These are phyloP conservation scores for Penicillium samsonianum DNA, from an alignment of 495 filamentous ascomycete genomes.

Conservation along the genomic window DNA sequence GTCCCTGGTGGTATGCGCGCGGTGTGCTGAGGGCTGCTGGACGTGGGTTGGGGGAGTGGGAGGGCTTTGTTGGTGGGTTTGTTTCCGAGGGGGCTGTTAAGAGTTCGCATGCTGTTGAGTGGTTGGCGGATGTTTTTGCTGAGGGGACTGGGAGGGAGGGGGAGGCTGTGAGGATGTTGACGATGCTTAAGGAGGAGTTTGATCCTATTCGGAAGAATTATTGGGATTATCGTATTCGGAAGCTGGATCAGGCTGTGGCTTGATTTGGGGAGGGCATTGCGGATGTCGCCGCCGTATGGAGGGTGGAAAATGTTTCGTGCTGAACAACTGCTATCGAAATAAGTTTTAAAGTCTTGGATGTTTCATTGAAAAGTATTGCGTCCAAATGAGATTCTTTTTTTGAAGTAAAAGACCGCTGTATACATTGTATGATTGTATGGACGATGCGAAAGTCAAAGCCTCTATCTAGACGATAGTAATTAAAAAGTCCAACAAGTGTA, in stretches of 20 bases:
- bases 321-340: neutral
- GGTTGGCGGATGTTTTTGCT: slow-evolving; percentile 79
- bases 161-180: slow-evolving; percentile 57
- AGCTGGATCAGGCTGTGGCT: slow-evolving; percentile 33
- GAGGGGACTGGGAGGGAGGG: slow-evolving; percentile 54
- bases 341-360: neutral
- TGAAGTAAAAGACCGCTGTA: neutral
- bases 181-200: slow-evolving; percentile 77
- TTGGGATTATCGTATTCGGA: slow-evolving; percentile 75
- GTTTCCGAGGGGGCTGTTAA: slow-evolving; percentile 55
- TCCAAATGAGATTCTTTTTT: slow-evolving; percentile 6
- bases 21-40: slow-evolving; percentile 70
- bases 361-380: neutral
- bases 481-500: slow-evolving; percentile 1
- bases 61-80: slow-evolving; percentile 67
- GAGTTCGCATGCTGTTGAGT: slow-evolving; percentile 86
- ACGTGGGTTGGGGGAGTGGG: slow-evolving; percentile 55
- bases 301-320: neutral
- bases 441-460: slow-evolving; percentile 4
- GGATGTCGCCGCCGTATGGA: neutral
- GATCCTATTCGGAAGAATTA: slow-evolving; percentile 90
- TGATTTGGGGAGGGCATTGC: neutral
- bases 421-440: slow-evolving; percentile 8
- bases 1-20: slow-evolving; percentile 87
- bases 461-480: slow-evolving; percentile 15